Evolutionary conservation across 1,284 basidiomycete genomes (phyloP), one percentile per base, ranked within the genome.

Genomic region (Porodaedalea pini): DNA sequence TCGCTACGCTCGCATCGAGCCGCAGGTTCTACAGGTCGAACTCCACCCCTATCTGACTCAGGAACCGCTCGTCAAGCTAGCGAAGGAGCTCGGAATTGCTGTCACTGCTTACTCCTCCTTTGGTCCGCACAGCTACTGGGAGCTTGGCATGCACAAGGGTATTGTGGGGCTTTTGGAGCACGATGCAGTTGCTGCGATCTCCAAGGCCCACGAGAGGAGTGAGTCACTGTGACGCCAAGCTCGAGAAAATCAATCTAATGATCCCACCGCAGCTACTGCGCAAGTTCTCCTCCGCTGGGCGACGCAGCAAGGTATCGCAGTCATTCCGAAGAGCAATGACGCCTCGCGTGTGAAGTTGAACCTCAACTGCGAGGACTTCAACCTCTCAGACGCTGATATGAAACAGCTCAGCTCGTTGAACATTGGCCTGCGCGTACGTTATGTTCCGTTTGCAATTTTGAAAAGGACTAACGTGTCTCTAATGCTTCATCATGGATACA

Each of bases 101-200:
- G 69, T 92, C 54, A 92, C 89, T 48, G 89, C 81, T 0, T 93
- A 91, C 73, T 90, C 86, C 32, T 88, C 86, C n/a, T 85, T 88
- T 61, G 86, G 88, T 27, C 81, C 82, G 3, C 78, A 84, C 64
- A 81, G 86, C 61, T 90, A 83, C 67, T 61, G 85, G 15, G 87
- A 90, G 67, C 76, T 90, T 54, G 78, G 79, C 37, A 78, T 75
- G 68, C 75, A 77, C 67, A 78, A 78, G 65, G 75, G 73, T 40
- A 72, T 72, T 8, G 62, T 71, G 45, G 78, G 78, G 51, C 71
- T 92, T 54, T 73, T 90, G 61, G 66, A 77, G 49, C 81, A 83
- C 67, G 69, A 78, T 56, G 61, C 70, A 2, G 70, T 89, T 57
- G 63, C 65, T 39, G 61, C 66, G 41, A 77, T 86, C 44, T 83